Percentiles rank a stretch among this genome's conserved stretches.
phyloP scores from a whole-genome alignment of 2,329 filamentous ascomycete genomes.

The Diaporthe eres region DNA sequence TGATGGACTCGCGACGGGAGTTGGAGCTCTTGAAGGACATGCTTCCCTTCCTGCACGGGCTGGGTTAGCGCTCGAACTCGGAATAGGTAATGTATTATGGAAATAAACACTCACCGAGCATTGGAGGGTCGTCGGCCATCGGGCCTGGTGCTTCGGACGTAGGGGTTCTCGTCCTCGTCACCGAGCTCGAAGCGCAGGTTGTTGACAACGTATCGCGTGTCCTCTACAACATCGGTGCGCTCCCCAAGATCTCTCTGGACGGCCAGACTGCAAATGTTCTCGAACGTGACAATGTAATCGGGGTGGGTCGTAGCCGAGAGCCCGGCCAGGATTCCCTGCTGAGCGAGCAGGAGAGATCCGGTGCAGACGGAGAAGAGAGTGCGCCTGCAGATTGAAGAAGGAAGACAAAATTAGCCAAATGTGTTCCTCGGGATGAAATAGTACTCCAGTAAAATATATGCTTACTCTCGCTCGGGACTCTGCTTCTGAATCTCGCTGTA shows the following conservation, averaged over 20 bases:
- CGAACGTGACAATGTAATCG: slow-evolving; percentile 83
- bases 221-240: slow-evolving; percentile 86
- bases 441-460: background rate
- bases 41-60: slow-evolving; percentile 79
- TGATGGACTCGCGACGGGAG: slow-evolving; percentile 83
- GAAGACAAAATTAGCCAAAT: slow-evolving; percentile 8
- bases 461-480: slow-evolving; percentile 78
- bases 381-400: slow-evolving; percentile 56
- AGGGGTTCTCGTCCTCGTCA: slow-evolving; percentile 86
- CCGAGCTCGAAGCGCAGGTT: slow-evolving; percentile 90
- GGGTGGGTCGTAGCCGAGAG: slow-evolving; percentile 87
- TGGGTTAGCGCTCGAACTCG: slow-evolving; percentile 11
- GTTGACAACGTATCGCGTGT: slow-evolving; percentile 88
- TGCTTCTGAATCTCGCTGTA: slow-evolving; percentile 85
- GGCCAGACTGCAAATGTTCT: slow-evolving; percentile 84
- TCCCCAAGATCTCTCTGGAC: slow-evolving; percentile 78
- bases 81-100: background rate
- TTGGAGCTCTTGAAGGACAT: slow-evolving; percentile 85
- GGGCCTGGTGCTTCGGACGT: slow-evolving; percentile 79
- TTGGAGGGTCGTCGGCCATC: slow-evolving; percentile 74
- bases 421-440: background rate
- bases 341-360: slow-evolving; percentile 82
- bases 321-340: slow-evolving; percentile 82
- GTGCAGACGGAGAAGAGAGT: slow-evolving; percentile 86
- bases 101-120: slow-evolving; percentile 65